Evolutionary conservation across 495 filamentous ascomycete species (phyloP).

Genomic region (Tetracladium setigerum): DNA sequence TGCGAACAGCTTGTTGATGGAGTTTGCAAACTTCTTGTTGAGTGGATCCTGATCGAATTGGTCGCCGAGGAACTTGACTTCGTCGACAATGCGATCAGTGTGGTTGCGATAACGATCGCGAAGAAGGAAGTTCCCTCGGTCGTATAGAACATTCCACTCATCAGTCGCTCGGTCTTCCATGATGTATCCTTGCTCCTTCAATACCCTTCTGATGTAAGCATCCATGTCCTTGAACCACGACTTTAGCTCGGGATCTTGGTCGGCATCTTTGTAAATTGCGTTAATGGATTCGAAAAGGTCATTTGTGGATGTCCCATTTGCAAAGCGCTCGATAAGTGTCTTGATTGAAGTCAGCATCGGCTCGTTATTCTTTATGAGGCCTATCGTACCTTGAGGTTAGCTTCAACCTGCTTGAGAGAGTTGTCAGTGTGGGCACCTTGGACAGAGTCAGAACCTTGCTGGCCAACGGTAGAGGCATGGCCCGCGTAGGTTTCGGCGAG

Average conservation of each 20-base stretch:
- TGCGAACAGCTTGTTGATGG: conserved; percentile 77
- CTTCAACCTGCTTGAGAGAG: conserved; percentile 60
- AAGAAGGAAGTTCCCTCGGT: conserved; percentile 80
- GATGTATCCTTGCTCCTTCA: conserved; percentile 86
- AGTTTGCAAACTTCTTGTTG: conserved; percentile 70
- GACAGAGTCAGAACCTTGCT: conserved; percentile 56
- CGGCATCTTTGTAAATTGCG: conserved; percentile 82
- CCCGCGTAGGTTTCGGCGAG: conserved; percentile 82
- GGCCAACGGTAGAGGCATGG: conserved; percentile 56
- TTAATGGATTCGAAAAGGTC: conserved; percentile 84
- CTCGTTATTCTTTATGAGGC: conserved; percentile 25
- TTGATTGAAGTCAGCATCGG: conserved; percentile 23
- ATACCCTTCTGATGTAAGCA: conserved; percentile 69
- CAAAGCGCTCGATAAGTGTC: conserved; percentile 89
- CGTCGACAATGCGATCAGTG: conserved; percentile 80
- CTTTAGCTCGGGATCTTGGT: conserved; percentile 79
- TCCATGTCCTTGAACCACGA: conserved; percentile 82
- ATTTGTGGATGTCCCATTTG: conserved; percentile 83
- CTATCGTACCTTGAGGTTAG: conserved; percentile 50
- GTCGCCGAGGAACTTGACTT: conserved; percentile 79
- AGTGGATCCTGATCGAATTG: conserved; percentile 85
- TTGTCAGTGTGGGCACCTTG: conserved; percentile 59
- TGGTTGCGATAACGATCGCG: conserved; percentile 82
- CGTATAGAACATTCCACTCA: conserved; percentile 79
- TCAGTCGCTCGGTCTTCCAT: conserved; percentile 74